These are phyloP conservation scores for Mycena maculata DNA, from an alignment of 768 basidiomycete species.

Conservation along the genomic window DNA sequence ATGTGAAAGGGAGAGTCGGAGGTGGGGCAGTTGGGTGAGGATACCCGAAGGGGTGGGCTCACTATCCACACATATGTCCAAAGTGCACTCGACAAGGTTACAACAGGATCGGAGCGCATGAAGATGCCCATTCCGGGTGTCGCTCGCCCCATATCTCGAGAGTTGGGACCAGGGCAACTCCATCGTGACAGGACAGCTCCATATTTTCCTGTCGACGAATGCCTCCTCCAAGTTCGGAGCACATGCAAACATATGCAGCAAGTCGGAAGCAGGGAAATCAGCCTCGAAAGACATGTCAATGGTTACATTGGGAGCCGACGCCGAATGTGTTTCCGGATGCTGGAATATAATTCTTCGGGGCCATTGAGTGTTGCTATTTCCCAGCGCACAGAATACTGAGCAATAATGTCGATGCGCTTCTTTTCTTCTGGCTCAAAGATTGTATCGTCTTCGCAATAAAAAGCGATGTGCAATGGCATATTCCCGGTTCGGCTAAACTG, in stretches of 20 bases:
- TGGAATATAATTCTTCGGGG: neutral
- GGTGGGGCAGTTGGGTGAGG: neutral
- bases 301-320: neutral
- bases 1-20: constrained; percentile 8
- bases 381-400: neutral
- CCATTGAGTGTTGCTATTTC: neutral
- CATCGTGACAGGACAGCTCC: neutral
- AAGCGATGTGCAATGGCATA: neutral
- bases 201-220: neutral
- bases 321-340: neutral
- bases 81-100: constrained; percentile 7
- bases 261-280: too few relatives aligned
- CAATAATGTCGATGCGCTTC: neutral
- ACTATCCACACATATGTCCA: neutral
- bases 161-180: neutral
- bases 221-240: neutral
- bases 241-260: neutral
- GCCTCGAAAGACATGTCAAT: neutral
- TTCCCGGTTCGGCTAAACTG: neutral
- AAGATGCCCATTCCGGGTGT: neutral
- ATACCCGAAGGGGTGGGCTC: neutral
- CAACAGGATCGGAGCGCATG: neutral
- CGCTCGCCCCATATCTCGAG: neutral
- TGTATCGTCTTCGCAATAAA: neutral
- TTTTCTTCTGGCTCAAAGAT: neutral